Evolutionary conservation across 495 filamentous ascomycete species (phyloP), one percentile per base, ranked within the genome.

Genomic region (Hyaloscypha finlandica): DNA sequence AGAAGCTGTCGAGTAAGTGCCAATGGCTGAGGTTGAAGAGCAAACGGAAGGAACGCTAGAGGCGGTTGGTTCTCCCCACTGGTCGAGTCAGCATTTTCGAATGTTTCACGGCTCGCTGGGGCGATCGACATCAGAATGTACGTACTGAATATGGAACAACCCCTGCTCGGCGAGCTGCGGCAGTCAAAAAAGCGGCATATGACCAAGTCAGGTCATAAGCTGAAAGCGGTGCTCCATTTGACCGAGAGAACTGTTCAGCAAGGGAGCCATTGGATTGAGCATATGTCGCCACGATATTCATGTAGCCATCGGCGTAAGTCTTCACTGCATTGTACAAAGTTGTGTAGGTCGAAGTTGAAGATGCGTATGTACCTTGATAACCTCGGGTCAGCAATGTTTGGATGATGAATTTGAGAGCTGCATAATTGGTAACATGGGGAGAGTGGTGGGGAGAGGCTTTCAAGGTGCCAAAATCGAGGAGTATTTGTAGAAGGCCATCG

Each of bases 281-380:
- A 74, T 81, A 86, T 64, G 80, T 72, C 31, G 77, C 72, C 9
- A 84, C 78, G 6, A 85, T 70, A 4, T 78, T 76, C 4, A 85
- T 77, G 66, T 89, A 90, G 20, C 84, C 84, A 73, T 90, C 87
- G 3, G 86, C 87, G 63, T 89, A 89, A 0, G 75, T 78, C 64
- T 79, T 85, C 6, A 89, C 76, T 0, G 82, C 83, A 6, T 76
- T 75, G 6, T 83, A 75, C n/a, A 89, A 80, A 4, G 74, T 75
- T 0, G 75, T 74, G 70, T 83, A 89, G 6, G 73, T 75, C 48
- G 74, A 59, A 4, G 73, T 77, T 0, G 79, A 76, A 19, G 76
- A 70, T 61, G 84, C 84, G 25, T 80, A 83, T n/a, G 77, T 77
- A 3, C 42, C 42, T 48, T 1, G 16, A 16, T 19, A 48, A 19